Base-by-base conservation (phyloP, 768 basidiomycete species). In the Boletus tylopilopsis region DNA sequence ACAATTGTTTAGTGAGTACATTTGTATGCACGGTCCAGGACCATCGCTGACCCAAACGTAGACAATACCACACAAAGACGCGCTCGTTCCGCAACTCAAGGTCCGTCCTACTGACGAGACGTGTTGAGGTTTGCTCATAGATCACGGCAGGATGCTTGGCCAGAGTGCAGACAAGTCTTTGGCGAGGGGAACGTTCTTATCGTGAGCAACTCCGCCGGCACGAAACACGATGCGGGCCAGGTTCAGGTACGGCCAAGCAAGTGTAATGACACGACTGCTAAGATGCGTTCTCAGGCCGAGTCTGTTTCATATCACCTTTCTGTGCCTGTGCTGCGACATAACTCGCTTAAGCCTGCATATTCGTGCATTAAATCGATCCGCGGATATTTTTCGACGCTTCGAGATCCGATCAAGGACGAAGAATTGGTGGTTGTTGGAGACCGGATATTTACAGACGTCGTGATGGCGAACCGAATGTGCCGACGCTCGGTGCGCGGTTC, bases 141-240 rank as follows among this genome's bases (percentile, higher is more conserved):
- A 24, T 30, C 1, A 21, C 11, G 36, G n/a, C 56, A 90, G 87
- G 73, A 79, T 11, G 79, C 88, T 7, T 97, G 94, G 94, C 64
- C 72, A 24, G 76, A 82, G 57, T 87, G 92, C 44, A 71, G 81
- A 37, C 67, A 76, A 36, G 76, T 79, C 0, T 97, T 98, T 58
- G 90, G 89, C 0, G 75, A 82, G 22, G 77, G 76, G 1, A 87
- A 91, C 51, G 80, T 99, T 6, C 72, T 99, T 53, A 81, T 98
- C 39, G 94, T 98, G 29, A 92, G 90, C 67, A 99, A 99, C 64
- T 94, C 94, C 18, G 92, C 92, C 0, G 94, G 95, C 2, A 88
- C 90, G 22, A 77, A 73, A 49, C 76, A 83, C 48, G 90, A 91
- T 55, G 73, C 84, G 0, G 87, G 85, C 18, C 82, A 82, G 13